Evolutionary conservation across 805 yeast species (phyloP).

Genomic region (Saccharomycopsis sp.): DNA sequence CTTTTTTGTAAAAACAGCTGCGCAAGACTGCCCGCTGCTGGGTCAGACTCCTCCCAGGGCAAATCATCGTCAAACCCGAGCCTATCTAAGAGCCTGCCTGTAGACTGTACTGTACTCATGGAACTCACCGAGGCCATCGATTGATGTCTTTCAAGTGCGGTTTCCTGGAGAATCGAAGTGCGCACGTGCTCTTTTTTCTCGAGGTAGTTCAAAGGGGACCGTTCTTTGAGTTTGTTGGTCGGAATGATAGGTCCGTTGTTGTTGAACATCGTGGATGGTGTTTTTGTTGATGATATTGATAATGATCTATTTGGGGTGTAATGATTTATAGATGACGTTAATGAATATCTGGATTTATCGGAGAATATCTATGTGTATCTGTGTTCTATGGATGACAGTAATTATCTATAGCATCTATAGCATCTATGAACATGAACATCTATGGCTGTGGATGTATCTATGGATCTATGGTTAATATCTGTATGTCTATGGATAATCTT

Average conservation of each 20-base stretch:
- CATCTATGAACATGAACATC: no score
- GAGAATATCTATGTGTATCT: no score
- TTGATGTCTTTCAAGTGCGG: conserved; percentile 7
- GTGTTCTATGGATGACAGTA: no score
- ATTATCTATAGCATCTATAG: no score
- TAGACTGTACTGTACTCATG: conserved; percentile 6
- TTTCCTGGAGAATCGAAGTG: not conserved
- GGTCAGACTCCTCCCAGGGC: conserved; percentile 12
- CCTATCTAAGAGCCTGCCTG: conserved; percentile 12
- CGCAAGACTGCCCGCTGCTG: not conserved
- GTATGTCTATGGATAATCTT: not conserved
- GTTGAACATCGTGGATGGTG: no score
- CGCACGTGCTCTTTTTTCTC: not conserved
- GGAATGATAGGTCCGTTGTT: not conserved
- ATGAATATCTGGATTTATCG: no score
- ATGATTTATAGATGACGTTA: no score
- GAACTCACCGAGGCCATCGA: conserved; percentile 14
- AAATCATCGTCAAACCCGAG: conserved; percentile 16
- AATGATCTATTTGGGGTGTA: no score
- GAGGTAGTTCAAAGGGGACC: not conserved
- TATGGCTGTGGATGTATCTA: not conserved
- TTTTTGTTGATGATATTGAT: no score
- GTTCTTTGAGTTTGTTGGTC: not conserved
- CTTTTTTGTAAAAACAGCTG: not conserved
- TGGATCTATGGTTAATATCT: not conserved